Evolutionary conservation across 1,139 yeast genomes (phyloP), one percentile per base, ranked within the genome.

Genomic region (Petasospora fabianii): DNA sequence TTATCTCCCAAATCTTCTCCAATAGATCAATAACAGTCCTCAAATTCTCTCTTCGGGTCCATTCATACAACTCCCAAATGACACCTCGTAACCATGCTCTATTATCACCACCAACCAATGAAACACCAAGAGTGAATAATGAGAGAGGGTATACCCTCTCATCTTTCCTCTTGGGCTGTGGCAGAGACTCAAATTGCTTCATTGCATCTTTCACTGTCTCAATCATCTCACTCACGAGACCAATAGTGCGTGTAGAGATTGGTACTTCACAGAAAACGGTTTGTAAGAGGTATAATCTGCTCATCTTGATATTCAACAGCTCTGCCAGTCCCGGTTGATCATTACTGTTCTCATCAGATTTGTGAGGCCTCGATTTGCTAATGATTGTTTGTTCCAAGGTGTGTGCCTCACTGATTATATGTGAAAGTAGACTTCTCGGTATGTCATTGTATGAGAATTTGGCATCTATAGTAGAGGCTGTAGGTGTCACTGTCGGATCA

Each of bases 211-310:
- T 3, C 11, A 17, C 18, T 10, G 16, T 19, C 15, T 16, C 32
- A 13, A 35, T 14, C 15, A 35, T 11, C 17, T 19, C 29, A 13
- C 32, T 32, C 3, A 39, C 42, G 15, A 35, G 16, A 19, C 35
- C 5, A 11, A 39, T 27, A 3, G 29, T 10, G 13, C 33, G 13
- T 2, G 34, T 28, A 10, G 31, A 22, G 32, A 35, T 7, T 4
- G 42, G 26, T 10, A 35, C 34, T 11, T 39, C 34, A n/a, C 29
- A 36, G 19, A 32, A 32, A 4, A 39, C 35, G 8, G 42, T 39
- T 17, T 39, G 39, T 21, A 32, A 35, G 11, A 39, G 32, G 18
- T 39, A 39, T 15, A 11, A 19, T 11, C 19, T 34, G 38, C 5
- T 29, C 7, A 10, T 32, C 33, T n/a, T n/a, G n/a, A n/a, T n/a